Conservation (phyloP, 306 rosid species). For the Purshia tridentata region DNA sequence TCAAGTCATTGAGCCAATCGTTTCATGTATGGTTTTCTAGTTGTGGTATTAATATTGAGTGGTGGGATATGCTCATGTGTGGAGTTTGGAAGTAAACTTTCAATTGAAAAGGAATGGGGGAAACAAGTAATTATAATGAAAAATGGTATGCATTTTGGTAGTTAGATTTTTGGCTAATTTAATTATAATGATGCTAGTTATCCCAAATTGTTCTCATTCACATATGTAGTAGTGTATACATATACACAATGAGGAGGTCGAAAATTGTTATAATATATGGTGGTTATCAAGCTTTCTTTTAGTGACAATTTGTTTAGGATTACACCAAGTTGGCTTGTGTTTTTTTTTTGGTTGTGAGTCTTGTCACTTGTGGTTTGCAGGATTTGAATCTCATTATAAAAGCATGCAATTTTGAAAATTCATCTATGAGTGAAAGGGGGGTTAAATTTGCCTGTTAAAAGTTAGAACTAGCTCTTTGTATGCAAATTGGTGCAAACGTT, state of each 20-base stretch:
- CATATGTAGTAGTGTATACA: neutral
- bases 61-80: neutral
- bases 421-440: neutral
- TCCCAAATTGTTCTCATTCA: too few relatives aligned
- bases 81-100: neutral
- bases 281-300: neutral
- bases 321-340: neutral
- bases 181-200: too few relatives aligned
- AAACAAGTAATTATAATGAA: neutral
- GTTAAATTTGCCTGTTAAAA: neutral
- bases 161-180: too few relatives aligned
- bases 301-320: neutral
- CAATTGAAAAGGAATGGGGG: neutral
- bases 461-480: neutral
- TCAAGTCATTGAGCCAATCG: neutral
- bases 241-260: too few relatives aligned
- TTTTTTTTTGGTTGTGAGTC: neutral
- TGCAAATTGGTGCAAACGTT: neutral
- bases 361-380: conserved; percentile 1
- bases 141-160: neutral
- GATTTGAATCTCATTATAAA: neutral
- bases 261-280: neutral
- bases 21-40: neutral
- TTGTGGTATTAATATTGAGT: neutral
- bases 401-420: neutral